Conservation (phyloP, 805 yeast genomes). For the Monosporozyma aerobia region DNA sequence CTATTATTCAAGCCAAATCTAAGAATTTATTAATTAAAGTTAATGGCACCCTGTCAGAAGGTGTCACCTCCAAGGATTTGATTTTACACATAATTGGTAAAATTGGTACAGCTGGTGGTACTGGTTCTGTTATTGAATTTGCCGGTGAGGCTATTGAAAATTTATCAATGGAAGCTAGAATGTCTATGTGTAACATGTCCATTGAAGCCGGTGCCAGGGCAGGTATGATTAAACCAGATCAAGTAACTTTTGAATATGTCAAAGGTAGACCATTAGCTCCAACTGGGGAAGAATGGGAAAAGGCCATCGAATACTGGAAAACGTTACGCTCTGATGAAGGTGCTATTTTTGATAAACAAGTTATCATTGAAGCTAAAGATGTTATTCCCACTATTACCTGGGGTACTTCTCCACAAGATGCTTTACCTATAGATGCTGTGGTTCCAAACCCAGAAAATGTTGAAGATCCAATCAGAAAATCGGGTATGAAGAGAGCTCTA, state of each 20-base stretch:
- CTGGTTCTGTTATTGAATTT: conserved; percentile 94
- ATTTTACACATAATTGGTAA: conserved; percentile 90
- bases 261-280: conserved; percentile 95
- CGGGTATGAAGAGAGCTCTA: conserved; percentile 87
- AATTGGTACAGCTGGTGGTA: conserved; percentile 99
- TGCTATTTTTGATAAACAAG: conserved; percentile 81
- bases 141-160: conserved; percentile 90
- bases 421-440: conserved; percentile 79
- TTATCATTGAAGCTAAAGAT: conserved; percentile 72
- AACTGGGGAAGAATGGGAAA: conserved; percentile 88
- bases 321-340: conserved; percentile 82
- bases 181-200: conserved; percentile 99
- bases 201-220: conserved; percentile 99
- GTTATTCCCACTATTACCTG: conserved; percentile 95
- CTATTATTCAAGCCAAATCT: conserved; percentile 86
- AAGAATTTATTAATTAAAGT: conserved; percentile 90
- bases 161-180: conserved; percentile 93
- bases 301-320: conserved; percentile 87
- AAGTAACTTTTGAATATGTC: conserved; percentile 76
- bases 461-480: conserved; percentile 61
- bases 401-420: conserved; percentile 99
- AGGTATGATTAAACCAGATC: conserved; percentile 97
- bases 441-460: conserved; percentile 86
- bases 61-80: conserved; percentile 93
- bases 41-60: conserved; percentile 74